Evolutionary conservation across 805 yeast genomes (phyloP).

Genomic region (Blastobotrys attinorum): DNA sequence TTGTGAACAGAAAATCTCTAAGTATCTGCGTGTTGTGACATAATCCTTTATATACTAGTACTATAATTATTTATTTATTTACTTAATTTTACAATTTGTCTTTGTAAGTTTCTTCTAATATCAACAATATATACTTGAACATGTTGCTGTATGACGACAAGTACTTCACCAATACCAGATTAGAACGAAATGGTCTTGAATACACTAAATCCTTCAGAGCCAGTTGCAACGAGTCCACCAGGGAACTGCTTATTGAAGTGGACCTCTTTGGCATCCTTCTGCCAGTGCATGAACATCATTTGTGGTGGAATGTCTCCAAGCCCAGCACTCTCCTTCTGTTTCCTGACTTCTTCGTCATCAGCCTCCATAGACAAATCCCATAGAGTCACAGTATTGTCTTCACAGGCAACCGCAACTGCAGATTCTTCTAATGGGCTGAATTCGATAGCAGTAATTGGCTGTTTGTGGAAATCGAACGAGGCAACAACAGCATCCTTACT

Average conservation of each 20-base stretch:
- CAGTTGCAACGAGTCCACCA: slow-evolving; percentile 89
- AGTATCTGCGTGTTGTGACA: no score
- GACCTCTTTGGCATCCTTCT: slow-evolving; percentile 92
- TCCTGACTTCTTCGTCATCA: slow-evolving; percentile 91
- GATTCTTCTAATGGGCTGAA: slow-evolving; percentile 96
- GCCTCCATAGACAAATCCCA: slow-evolving; percentile 99
- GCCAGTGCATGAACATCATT: slow-evolving; percentile 95
- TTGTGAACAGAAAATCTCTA: no score
- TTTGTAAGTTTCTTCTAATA: no score
- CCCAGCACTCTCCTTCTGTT: slow-evolving; percentile 71
- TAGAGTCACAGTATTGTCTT: slow-evolving; percentile 91
- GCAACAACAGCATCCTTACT: slow-evolving; percentile 76
- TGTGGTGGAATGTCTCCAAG: slow-evolving; percentile 91
- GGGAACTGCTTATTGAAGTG: slow-evolving; percentile 98
- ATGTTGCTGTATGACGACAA: background rate
- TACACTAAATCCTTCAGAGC: slow-evolving; percentile 86
- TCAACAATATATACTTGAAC: no score
- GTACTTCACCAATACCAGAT: no score
- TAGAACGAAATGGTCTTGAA: slow-evolving; percentile 74
- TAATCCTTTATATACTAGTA: no score
- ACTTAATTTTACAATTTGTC: no score
- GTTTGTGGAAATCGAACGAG: slow-evolving; percentile 87
- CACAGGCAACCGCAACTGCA: slow-evolving; percentile 89
- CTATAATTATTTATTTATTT: no score
- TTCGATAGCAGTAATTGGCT: slow-evolving; percentile 85